A percentile compares a stretch with the other conserved stretches of the same genome.
phyloP scores from a whole-genome alignment of 441 rosid genomes.

The Dalechampia spathulata region DNA sequence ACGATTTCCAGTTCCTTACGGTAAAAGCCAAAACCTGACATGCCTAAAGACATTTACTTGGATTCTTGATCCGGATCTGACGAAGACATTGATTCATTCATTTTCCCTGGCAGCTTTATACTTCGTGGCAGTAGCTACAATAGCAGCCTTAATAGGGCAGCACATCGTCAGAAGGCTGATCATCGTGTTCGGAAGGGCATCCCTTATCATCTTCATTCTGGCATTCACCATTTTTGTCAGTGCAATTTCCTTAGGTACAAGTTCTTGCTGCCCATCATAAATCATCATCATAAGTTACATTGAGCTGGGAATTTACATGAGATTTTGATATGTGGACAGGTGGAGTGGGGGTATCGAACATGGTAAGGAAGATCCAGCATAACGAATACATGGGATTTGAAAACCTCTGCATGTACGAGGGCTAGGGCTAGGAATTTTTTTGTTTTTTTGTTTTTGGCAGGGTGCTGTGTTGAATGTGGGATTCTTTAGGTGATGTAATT shows the following conservation, averaged over 20 bases:
- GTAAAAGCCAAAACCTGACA: conserved; percentile 10
- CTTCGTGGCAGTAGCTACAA: conserved; percentile 36
- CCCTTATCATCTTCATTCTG: conserved; percentile 59
- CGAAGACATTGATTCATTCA: not conserved
- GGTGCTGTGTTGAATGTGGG: not conserved
- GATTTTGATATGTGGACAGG: conserved; percentile 19
- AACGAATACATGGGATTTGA: conserved; percentile 57
- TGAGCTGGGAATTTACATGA: no score
- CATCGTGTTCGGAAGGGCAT: conserved; percentile 48
- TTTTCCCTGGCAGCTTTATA: conserved; percentile 38
- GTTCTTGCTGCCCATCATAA: no score
- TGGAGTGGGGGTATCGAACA: conserved; percentile 41
- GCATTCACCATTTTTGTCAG: conserved; percentile 54
- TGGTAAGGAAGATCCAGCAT: conserved; percentile 32
- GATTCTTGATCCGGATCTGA: no score
- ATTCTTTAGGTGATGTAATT: not conserved
- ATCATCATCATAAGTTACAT: no score
- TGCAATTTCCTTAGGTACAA: conserved; percentile 55
- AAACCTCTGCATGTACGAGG: conserved; percentile 40
- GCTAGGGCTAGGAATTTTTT: not conserved
- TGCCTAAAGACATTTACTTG: no score
- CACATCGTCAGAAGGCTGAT: conserved; percentile 43
- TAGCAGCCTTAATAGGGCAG: conserved; percentile 56
- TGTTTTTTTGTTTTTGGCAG: not conserved
- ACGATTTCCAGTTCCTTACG: conserved; percentile 56